Percentiles rank a stretch among this genome's conserved stretches.
Conservation (phyloP, 2,329 filamentous ascomycete genomes). For the Curvularia sp. region DNA sequence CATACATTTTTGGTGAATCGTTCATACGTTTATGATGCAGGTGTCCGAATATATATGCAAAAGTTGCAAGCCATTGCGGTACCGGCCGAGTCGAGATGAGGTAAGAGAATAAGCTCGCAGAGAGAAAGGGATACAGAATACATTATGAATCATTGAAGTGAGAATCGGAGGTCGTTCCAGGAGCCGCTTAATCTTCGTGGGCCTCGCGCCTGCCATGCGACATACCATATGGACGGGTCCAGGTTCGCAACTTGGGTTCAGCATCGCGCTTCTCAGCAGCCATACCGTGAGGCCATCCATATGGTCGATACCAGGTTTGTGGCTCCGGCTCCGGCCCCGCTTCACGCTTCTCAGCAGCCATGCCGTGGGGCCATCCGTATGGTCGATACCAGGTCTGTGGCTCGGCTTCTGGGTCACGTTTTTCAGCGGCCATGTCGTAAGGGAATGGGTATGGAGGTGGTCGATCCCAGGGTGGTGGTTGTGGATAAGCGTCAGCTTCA, state of each 20-base stretch:
- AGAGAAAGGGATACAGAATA: not conserved
- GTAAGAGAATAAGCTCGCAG: not conserved
- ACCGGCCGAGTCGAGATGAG: slow-evolving; percentile 11
- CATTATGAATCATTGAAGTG: not conserved
- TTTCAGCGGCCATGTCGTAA: not conserved
- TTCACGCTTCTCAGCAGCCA: slow-evolving; percentile 31
- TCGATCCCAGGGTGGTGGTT: slow-evolving; percentile 1
- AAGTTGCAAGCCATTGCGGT: not conserved
- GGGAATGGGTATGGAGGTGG: slow-evolving; percentile 6
- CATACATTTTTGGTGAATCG: slow-evolving; percentile 8
- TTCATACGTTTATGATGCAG: not conserved
- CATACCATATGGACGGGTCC: slow-evolving; percentile 1
- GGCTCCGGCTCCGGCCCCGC: slow-evolving; percentile 32
- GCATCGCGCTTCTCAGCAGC: slow-evolving; percentile 38
- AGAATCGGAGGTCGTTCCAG: not conserved
- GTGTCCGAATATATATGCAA: not conserved
- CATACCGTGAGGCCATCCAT: slow-evolving; percentile 29
- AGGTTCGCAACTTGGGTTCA: slow-evolving; percentile 27
- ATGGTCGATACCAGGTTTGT: slow-evolving; percentile 10
- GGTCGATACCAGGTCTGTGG: slow-evolving; percentile 28
- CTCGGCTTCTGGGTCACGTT: slow-evolving; percentile 42
- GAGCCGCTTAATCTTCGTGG: slow-evolving; percentile 9
- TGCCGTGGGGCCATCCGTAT: slow-evolving; percentile 29
- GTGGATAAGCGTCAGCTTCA: slow-evolving; percentile 12
- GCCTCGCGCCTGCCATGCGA: slow-evolving; percentile 33